These are phyloP conservation scores for Sordariomycetes sp. DNA, from an alignment of 2,329 filamentous ascomycete species.

Conservation along the genomic window DNA sequence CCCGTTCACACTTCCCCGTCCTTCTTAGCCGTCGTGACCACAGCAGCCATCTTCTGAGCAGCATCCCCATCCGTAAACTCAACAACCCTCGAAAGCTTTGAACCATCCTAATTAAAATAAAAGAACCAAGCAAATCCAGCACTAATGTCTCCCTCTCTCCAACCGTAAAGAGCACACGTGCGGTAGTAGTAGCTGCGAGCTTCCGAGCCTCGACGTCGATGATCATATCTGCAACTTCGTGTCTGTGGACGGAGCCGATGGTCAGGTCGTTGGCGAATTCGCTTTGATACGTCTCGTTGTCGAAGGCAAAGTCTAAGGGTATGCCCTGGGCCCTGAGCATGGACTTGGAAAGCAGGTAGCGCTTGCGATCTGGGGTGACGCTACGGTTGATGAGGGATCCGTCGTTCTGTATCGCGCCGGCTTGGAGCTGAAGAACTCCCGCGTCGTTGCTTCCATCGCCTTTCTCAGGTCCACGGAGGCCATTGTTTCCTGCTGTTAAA, in stretches of 20 bases:
- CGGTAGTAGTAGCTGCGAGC: neutral
- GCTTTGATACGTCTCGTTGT: neutral
- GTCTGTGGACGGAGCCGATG: neutral
- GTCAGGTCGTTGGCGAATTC: neutral
- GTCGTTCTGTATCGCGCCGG: neutral
- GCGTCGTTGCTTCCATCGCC: neutral
- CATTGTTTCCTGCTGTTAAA: neutral
- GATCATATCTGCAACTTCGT: neutral
- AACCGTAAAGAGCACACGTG: neutral
- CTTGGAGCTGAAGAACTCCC: neutral
- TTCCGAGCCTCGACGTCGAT: neutral
- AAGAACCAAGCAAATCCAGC: neutral
- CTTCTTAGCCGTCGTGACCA: neutral
- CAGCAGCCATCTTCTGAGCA: neutral
- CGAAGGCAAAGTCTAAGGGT: neutral
- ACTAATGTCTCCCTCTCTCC: neutral
- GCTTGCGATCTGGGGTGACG: neutral
- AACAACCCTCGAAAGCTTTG: neutral
- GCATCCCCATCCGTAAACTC: neutral
- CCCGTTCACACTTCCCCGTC: neutral
- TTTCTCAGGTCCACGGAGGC: neutral
- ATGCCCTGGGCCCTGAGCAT: neutral
- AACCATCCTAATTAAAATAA: neutral
- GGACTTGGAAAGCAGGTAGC: neutral
- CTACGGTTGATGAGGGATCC: neutral